Evolutionary conservation across 176 grass and related monocot species (phyloP), one percentile per base, ranked within the genome.

Genomic region (Bromus sterilis): DNA sequence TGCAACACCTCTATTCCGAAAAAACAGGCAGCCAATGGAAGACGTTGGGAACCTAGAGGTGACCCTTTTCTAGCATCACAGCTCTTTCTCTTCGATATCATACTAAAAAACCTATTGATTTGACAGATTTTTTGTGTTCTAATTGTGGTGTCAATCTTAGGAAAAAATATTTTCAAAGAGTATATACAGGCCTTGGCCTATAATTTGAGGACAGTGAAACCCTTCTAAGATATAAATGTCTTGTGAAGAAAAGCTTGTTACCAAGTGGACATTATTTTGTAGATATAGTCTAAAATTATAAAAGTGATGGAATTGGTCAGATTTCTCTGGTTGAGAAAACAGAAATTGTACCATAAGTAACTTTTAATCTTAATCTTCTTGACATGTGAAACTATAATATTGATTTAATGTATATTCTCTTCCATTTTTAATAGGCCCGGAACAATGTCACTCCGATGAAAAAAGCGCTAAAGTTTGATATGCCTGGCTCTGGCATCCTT

Each of bases 31-130:
- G n/a, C 85, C 86, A n/a, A 98, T 95, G 93, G 96, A 98, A 78
- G 95, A 98, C 76, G 91, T 95, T 86, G 89, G 85, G 59, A 99
- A 93, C 61, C 59, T 99, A 76, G 89, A 86, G 96, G 93, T 99
- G 82, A 56, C 71, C 15, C 34, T 62, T 41, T 79, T 40, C 29
- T 13, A 13, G 41, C 41, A 66, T 68, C 4, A 80, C 16, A 57
- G 55, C 31, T 81, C 82, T 26, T 40, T 75, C 79, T 78, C 13
- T 21, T 32, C 11, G 13, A 56, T 33, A 41, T 43, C 11, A 14
- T 13, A n/a, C n/a, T n/a, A n/a, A 66, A 78, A 23, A 16, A 59
- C 9, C 1, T 67, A 75, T 59, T 31, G 10, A 66, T 43, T 51
- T 23, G 18, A 76, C 16, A 53, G 35, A 7, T 18, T 81, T 72